Evolutionary conservation across 352 stramenopile genomes (phyloP).

Genomic region (Pythium rishiriense): DNA sequence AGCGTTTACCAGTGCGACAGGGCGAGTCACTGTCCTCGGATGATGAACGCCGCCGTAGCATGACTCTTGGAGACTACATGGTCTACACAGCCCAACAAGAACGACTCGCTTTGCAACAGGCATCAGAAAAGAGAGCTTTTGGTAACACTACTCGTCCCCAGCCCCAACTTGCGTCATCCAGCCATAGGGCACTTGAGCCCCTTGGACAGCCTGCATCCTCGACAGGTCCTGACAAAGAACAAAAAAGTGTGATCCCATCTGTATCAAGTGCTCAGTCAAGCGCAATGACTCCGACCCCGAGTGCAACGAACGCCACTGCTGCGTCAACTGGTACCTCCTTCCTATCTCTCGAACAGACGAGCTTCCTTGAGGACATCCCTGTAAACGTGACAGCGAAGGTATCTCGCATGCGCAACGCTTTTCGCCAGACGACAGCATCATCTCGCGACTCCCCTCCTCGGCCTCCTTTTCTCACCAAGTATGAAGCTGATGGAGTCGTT

Average conservation of each 20-base stretch:
- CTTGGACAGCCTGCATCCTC: not conserved
- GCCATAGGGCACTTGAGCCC: not conserved
- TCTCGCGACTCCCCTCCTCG: not conserved
- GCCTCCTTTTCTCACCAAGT: conserved; percentile 18
- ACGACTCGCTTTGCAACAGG: conserved; percentile 4
- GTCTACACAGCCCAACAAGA: conserved; percentile 13
- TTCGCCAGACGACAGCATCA: not conserved
- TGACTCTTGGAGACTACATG: conserved; percentile 23
- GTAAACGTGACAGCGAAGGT: not conserved
- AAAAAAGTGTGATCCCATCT: not conserved
- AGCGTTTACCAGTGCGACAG: not conserved
- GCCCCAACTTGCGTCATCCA: not conserved
- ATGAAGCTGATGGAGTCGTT: conserved; percentile 26
- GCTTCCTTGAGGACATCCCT: conserved; percentile 6
- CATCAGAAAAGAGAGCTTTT: not conserved
- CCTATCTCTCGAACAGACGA: conserved; percentile 11
- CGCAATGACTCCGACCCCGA: not conserved
- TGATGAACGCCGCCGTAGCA: conserved; percentile 1
- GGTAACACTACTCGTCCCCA: not conserved
- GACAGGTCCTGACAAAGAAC: not conserved
- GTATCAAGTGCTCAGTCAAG: not conserved
- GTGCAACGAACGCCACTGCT: not conserved
- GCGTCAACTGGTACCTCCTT: conserved; percentile 14
- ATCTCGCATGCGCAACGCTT: not conserved
- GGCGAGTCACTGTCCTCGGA: not conserved